Evolutionary conservation across 1,284 basidiomycete genomes (phyloP), one percentile per base, ranked within the genome.

Genomic region (Ceratobasidium theobromae): DNA sequence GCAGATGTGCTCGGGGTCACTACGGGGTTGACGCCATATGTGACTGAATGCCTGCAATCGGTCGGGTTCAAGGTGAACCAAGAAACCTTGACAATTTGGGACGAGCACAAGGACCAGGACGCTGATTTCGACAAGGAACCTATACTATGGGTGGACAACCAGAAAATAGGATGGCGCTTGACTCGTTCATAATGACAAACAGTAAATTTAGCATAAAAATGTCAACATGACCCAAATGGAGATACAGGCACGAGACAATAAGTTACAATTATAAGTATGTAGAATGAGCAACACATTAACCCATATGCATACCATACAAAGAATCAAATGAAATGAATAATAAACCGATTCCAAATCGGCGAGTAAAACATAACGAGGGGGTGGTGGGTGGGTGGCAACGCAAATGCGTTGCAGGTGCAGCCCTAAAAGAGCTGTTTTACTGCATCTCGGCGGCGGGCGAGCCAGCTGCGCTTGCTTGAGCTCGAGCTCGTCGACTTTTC

Each of bases 1-100:
- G 25, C 25, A n/a, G 60, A 65, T 12, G 35, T 65, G n/a, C 27
- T 65, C 11, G 35, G 49, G 14, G 49, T 65, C 4, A 65, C 60
- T 14, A 53, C 48, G 4, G 27, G 18, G 5, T 23, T 65, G 38
- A 65, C 40, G 11, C 51, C 60, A 4, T 65, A 65, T 23, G 51
- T 51, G 16, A 21, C 40, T n/a, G 60, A 65, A 40, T 65, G 60
- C 35, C 49, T 65, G 16, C 27, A 46, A 14, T 8, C 14, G 2
- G 60, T 38, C 5, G 60, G 60, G 11, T 65, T 65, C 25, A 53
- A 18, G 12, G 49, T 16, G 11, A 40, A 41, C 27, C 33, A 53
- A 5, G 3, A 38, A 23, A 40, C 8, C n/a, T n/a, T 53, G 3
- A 4, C 38, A 28, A 40, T 65, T 21, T 65, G 60, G 60, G 60